Evolutionary conservation across 805 yeast genomes (phyloP).

Genomic region (Maudiozyma saulgeensis): DNA sequence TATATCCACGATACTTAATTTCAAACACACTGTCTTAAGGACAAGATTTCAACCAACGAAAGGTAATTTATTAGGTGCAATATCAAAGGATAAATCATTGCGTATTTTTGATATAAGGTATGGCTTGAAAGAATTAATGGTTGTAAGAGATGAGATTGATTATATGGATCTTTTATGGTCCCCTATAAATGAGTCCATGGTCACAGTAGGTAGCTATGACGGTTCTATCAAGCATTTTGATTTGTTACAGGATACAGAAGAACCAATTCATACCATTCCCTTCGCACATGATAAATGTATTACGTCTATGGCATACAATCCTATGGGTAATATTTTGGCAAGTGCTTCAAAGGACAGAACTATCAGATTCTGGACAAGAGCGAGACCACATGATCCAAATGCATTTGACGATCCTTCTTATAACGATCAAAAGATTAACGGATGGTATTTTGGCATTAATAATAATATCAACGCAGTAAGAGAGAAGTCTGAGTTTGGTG

Average conservation of each 20-base stretch:
- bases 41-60: conserved; percentile 70
- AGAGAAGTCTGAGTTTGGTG: conserved; percentile 28
- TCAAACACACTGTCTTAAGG: conserved; percentile 86
- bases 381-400: conserved; percentile 80
- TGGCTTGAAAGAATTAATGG: conserved; percentile 65
- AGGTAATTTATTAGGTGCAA: conserved; percentile 76
- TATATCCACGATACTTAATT: conserved; percentile 76
- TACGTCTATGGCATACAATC: conserved; percentile 85
- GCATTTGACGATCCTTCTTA: conserved; percentile 77
- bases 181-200: conserved; percentile 69
- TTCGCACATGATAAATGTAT: conserved; percentile 92
- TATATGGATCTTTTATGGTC: conserved; percentile 86
- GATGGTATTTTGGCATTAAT: conserved; percentile 43
- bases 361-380: conserved; percentile 88
- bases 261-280: conserved; percentile 57
- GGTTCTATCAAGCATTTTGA: conserved; percentile 76
- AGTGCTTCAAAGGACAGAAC: conserved; percentile 92
- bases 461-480: conserved; percentile 29
- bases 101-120: conserved; percentile 75
- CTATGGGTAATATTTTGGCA: conserved; percentile 82
- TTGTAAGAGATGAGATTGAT: conserved; percentile 76
- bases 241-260: conserved; percentile 30
- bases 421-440: conserved; percentile 51
- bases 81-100: conserved; percentile 81
- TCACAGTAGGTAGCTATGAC: conserved; percentile 81